Evolutionary conservation across 768 basidiomycete species (phyloP), one percentile per base, ranked within the genome.

Genomic region (Dioszegia crocea): DNA sequence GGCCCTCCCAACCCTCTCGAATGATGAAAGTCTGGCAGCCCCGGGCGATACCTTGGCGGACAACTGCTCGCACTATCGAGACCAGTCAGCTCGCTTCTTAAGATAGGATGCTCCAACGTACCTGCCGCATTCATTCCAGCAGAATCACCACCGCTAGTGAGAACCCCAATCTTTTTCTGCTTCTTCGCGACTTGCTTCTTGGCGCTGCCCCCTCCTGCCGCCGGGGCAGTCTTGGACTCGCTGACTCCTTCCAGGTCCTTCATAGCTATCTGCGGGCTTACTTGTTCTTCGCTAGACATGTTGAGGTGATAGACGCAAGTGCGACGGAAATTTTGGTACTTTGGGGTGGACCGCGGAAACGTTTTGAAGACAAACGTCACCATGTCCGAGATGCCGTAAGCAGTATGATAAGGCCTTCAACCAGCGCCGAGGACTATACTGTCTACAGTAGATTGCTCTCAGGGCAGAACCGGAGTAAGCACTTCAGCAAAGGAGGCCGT

Each of bases 1-100:
- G 86, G 23, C 96, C 96, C 75, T 98, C 93, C 80, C 97, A 99
- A 38, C 96, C 96, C 79, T 99, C 96, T 36, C 96, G 88, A 59
- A 99, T 89, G 62, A 98, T 86, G 82, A 86, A 99, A 14, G 89
- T 87, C 76, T 98, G 90, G 77, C 92, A 98, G 33, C 91, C 93
- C 79, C 96, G 87, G 62, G 91, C 81, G 65, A 99, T 96, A 31
- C 87, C 91, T 65, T 85, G 85, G 79, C 91, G 91, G 64, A 98
- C 94, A 45, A 92, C 87, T 0, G 92, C 83, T 66, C 96, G 88
- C 52, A 99, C 94, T 76, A 49, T 19, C n/a, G n/a, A n/a, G n/a
- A n/a, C n/a, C n/a, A n/a, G n/a, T n/a, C n/a, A n/a, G n/a, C n/a
- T n/a, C n/a, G n/a, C n/a, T n/a, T n/a, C n/a, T n/a, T n/a, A n/a